Conservation (phyloP, 2,329 filamentous ascomycete species). For the Ceratocystis albifundus region DNA sequence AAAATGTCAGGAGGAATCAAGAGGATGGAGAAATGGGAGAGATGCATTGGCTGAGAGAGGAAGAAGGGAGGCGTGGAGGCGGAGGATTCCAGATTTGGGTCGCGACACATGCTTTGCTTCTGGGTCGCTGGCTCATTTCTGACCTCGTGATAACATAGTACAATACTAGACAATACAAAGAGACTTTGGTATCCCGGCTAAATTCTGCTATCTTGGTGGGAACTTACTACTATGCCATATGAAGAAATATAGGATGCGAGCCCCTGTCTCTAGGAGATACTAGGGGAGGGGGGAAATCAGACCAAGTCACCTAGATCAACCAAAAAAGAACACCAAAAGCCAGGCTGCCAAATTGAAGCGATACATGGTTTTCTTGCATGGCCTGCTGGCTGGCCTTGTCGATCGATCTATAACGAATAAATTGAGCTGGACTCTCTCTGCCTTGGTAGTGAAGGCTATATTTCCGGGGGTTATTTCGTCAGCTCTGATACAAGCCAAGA, state of each 20-base stretch:
- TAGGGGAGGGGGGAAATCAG: not conserved
- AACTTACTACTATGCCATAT: not conserved
- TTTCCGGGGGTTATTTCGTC: not conserved
- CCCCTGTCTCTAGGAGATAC: not conserved
- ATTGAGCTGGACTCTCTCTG: too few relatives aligned
- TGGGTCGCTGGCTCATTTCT: not conserved
- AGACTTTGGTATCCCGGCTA: not conserved
- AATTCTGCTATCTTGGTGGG: not conserved
- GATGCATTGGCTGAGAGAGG: not conserved
- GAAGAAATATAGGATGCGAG: too few relatives aligned
- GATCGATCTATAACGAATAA: not conserved
- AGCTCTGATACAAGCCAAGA: not conserved
- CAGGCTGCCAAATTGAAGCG: slow-evolving; percentile 11
- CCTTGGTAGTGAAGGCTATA: too few relatives aligned
- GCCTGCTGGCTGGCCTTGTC: not conserved
- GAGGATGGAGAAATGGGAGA: not conserved
- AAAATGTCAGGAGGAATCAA: not conserved
- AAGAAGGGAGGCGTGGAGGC: not conserved
- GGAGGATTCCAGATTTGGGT: not conserved
- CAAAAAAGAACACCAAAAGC: not conserved
- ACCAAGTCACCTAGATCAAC: not conserved
- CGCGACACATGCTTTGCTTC: not conserved
- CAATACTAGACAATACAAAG: not conserved
- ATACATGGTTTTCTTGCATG: not conserved
- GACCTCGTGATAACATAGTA: not conserved